Conservation (phyloP, 768 basidiomycete genomes). For the Stropharia rugosoannulata region DNA sequence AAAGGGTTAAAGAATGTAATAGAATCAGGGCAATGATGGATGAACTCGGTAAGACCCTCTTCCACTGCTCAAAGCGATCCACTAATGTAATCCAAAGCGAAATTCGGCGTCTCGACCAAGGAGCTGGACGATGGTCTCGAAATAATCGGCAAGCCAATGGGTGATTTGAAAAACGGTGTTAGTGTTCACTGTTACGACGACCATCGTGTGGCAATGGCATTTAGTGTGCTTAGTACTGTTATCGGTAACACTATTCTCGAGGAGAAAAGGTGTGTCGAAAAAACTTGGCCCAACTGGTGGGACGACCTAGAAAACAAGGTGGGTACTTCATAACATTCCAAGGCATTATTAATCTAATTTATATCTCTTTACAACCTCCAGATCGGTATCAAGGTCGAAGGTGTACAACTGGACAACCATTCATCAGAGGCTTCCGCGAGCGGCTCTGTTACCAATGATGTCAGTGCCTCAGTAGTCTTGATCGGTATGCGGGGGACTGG, state of each 20-base stretch:
- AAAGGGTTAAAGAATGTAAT: constrained; percentile 98
- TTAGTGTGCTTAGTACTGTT: constrained; percentile 82
- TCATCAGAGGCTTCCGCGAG: constrained; percentile 43
- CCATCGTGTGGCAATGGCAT: constrained; percentile 98
- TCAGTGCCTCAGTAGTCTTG: constrained; percentile 65
- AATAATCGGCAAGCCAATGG: constrained; percentile 74
- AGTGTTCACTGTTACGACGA: constrained; percentile 97
- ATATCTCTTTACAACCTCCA: constrained; percentile 25
- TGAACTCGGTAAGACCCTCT: constrained; percentile 69
- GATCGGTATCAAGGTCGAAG: constrained; percentile 89
- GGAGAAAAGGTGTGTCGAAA: constrained; percentile 97
- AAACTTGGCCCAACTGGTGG: constrained; percentile 99
- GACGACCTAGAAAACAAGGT: constrained; percentile 97
- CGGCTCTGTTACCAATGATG: constrained; percentile 29
- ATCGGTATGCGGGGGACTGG: constrained; percentile 98
- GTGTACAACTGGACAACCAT: constrained; percentile 65
- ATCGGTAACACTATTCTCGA: constrained; percentile 79
- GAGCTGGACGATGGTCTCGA: constrained; percentile 94
- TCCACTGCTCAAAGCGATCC: background rate
- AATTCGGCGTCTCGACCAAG: constrained; percentile 90
- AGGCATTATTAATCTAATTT: background rate
- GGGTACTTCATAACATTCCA: constrained; percentile 9
- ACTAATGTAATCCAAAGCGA: constrained; percentile 48
- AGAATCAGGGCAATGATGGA: constrained; percentile 97
- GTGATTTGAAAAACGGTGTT: constrained; percentile 63